phyloP scores from a whole-genome alignment of 1,139 yeast genomes.

The Debaryomyces fabryi region DNA sequence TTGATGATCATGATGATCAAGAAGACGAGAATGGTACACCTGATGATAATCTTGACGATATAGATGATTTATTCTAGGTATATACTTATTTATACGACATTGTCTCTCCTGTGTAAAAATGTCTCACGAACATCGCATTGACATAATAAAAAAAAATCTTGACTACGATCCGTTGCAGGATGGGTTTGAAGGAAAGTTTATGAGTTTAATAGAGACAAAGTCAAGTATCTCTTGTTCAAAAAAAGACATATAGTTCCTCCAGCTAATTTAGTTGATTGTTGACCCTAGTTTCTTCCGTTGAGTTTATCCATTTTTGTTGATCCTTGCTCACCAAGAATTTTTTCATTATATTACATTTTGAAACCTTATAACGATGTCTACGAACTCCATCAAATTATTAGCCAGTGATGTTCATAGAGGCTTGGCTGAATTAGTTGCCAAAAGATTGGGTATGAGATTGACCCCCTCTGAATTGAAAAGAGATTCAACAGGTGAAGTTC shows the following conservation, averaged over 20 bases:
- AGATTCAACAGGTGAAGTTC: slow-evolving; percentile 72
- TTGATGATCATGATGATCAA: slow-evolving; percentile 29
- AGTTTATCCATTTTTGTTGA: background rate
- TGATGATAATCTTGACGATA: slow-evolving; percentile 45
- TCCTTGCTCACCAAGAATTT: background rate
- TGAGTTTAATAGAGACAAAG: slow-evolving; percentile 4
- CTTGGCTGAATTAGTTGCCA: slow-evolving; percentile 74
- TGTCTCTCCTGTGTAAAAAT: slow-evolving; percentile 2
- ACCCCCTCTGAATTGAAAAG: slow-evolving; percentile 70
- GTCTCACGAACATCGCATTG: slow-evolving; percentile 7
- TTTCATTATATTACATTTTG: background rate
- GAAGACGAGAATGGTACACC: slow-evolving; percentile 22
- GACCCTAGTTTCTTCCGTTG: background rate
- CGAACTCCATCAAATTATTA: slow-evolving; percentile 82
- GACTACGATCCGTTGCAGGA: background rate
- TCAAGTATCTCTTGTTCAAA: background rate
- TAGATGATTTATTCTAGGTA: slow-evolving; percentile 34
- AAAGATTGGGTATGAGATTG: slow-evolving; percentile 60
- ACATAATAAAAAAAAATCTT: slow-evolving; percentile 2
- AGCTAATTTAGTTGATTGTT: background rate
- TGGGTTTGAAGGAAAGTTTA: background rate
- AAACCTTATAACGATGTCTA: slow-evolving; percentile 49
- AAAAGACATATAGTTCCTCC: slow-evolving; percentile 3
- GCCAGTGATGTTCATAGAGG: slow-evolving; percentile 95
- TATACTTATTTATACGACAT: slow-evolving; percentile 3